Base-by-base conservation (phyloP, 257 asterid species). In the Gentiana dahurica region DNA sequence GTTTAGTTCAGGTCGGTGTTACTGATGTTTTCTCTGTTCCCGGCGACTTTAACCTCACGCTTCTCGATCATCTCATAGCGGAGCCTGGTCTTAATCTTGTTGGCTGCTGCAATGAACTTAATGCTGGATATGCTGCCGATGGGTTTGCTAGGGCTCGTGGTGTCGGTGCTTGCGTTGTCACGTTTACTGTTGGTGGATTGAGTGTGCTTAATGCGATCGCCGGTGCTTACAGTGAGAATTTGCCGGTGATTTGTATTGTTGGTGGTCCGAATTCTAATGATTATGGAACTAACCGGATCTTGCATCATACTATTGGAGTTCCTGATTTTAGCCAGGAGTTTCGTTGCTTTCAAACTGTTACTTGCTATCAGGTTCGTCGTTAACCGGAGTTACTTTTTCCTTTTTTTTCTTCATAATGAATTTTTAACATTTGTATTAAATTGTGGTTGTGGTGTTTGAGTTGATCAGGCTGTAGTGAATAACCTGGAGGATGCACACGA, bases 51-150 rank as follows among this genome's bases (percentile, higher is more conserved):
- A 80, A 84, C 62, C 65, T 84, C 49, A 84, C 89, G 50, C 79
- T 87, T 49, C 87, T 87, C 34, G 95, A 87, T 54, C 83, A 78
- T 32, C 85, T 87, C 51, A 44, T 87, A 0, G 82, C 89, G 10
- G 95, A 87, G 76, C 96, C 96, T 1, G 93, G 85, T 55, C 87
- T 87, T 57, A 80, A 80, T 41, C 65, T 84, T 34, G 32, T 82
- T 55, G 94, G 96, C 47, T 84, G 96, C 74, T 87, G 96, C 68
- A 87, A 87, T 71, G 96, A 87, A 74, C 89, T 87, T 53, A 84
- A 87, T 66, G 95, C 93, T 6, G 96, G 95, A 1, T 87, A 84
- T 62, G 95, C 93, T 0, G 93, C 95, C 12, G 96, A 87, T 44
- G 96, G 96, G 1, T 87, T 75, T 63, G 95, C 96, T 41, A 76